Evolutionary conservation across 2,329 filamentous ascomycete genomes (phyloP), one percentile per base, ranked within the genome.

Genomic region (Pleomassaria siparia): DNA sequence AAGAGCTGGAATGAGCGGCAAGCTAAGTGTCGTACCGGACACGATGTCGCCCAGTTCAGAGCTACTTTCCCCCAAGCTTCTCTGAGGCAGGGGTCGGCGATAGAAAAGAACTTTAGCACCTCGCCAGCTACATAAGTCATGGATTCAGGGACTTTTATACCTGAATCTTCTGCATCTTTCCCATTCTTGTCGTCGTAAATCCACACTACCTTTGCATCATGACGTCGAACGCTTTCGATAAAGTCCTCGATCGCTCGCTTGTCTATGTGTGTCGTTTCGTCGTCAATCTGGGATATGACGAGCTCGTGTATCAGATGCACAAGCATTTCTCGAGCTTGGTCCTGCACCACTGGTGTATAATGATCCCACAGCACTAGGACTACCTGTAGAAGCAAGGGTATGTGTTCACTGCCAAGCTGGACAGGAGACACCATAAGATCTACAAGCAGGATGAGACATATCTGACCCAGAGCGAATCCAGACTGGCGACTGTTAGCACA

Each of bases 1-100:
- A 96, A 99, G 10, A 99, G 87, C 66, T 99, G 95, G 72, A 99
- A 97, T 0, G 95, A 99, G 22, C 94, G 86, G 66, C 95, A 99
- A 2, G 94, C 94, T 43, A 99, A 78, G 73, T 99, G 94, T 40
- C 92, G 81, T 4, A 99, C 95, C 0, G 94, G 90, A 66, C 95
- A 99, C 3, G 91, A 96, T 0, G 94, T 97, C 9, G 94, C 95
- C 94, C 94, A 99, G 10, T 87, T 91, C 53, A 99, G 75, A 0
- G 92, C 92, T 25, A 95, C 80, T 54, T 89, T 88, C 7, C 88
- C 90, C 92, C 92, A 97, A 43, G 92, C 83, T 59, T 95, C 90
- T 61, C 91, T 90, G 53, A 99, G 87, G 1, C 87, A 85, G 3
- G 91, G 90, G 62, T 91, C 95, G 1, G 86, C 86, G 39, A 91